Evolutionary conservation across 371 early-diverging fungal genomes (phyloP).

Genomic region (Smittium mucronatum): DNA sequence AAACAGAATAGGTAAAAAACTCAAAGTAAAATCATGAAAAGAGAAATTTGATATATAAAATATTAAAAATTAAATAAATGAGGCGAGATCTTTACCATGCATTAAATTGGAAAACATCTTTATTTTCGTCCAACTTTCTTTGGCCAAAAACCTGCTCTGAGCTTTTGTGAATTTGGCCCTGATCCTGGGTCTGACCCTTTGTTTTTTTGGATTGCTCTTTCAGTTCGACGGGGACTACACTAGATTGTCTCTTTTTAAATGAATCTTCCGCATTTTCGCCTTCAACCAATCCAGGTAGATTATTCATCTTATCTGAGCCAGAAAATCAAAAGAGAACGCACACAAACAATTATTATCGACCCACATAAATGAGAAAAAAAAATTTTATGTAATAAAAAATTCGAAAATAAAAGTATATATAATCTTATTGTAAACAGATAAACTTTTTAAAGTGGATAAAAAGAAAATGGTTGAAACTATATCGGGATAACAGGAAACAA

Average conservation of each 20-base stretch:
- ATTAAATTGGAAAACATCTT: slow-evolving; percentile 33
- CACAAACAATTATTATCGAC: no score
- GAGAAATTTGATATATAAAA: not conserved
- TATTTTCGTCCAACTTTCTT: slow-evolving; percentile 9
- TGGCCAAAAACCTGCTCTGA: slow-evolving; percentile 18
- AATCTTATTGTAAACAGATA: no score
- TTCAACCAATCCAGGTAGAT: no score
- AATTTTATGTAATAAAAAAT: no score
- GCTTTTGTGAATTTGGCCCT: not conserved
- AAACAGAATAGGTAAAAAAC: not conserved
- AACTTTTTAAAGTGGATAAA: no score
- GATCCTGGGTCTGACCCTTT: not conserved
- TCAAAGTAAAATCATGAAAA: not conserved
- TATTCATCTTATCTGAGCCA: no score
- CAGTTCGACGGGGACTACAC: not conserved
- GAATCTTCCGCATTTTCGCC: no score
- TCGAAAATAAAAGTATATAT: no score
- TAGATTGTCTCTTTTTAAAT: not conserved
- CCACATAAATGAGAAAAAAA: no score
- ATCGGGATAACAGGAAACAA: no score
- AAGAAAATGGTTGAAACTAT: no score
- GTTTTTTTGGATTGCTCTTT: not conserved
- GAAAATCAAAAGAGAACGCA: no score
- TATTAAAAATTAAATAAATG: not conserved
- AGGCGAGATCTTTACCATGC: slow-evolving; percentile 29